A percentile compares a stretch with the other conserved stretches of the same genome.
phyloP scores from a whole-genome alignment of 768 basidiomycete genomes.

The Arthromyces matolae region DNA sequence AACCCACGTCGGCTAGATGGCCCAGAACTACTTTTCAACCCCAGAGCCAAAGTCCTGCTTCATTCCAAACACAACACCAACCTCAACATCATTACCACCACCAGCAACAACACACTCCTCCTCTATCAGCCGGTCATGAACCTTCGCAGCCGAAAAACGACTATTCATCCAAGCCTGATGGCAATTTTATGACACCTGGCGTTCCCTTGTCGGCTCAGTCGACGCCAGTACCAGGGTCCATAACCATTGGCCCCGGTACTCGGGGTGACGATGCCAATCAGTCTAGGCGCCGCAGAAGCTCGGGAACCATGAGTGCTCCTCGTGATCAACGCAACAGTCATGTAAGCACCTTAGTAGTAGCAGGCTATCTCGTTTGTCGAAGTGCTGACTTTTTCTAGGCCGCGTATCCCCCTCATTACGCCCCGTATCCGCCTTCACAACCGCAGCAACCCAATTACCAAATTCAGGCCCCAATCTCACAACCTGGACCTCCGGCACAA shows the following conservation, averaged over 20 bases:
- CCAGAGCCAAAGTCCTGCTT: constrained; percentile 23
- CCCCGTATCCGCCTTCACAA: constrained; percentile 37
- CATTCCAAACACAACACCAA: constrained; percentile 25
- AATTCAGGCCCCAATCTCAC: constrained; percentile 26
- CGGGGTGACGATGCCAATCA: constrained; percentile 37
- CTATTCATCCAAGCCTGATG: constrained; percentile 48
- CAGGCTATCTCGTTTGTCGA: not conserved
- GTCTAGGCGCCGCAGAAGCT: constrained; percentile 42
- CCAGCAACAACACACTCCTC: constrained; percentile 48
- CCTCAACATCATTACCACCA: constrained; percentile 36
- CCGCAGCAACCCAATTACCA: constrained; percentile 31
- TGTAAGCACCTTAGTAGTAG: constrained; percentile 34
- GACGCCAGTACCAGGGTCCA: constrained; percentile 34
- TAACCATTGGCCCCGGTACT: constrained; percentile 29
- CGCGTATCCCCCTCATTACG: constrained; percentile 41
- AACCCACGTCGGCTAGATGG: constrained; percentile 33
- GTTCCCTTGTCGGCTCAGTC: constrained; percentile 43
- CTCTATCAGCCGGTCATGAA: constrained; percentile 43
- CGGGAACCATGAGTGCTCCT: constrained; percentile 32
- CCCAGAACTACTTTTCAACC: constrained; percentile 21
- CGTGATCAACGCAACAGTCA: constrained; percentile 48
- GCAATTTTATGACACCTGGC: constrained; percentile 45
- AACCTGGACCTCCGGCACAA: no score
- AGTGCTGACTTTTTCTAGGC: constrained; percentile 21
- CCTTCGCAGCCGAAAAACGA: constrained; percentile 30